Percentiles rank a stretch among this genome's conserved stretches.
phyloP scores from a whole-genome alignment of 2,329 filamentous ascomycete genomes.

The Myriosclerotinia duriaeana region DNA sequence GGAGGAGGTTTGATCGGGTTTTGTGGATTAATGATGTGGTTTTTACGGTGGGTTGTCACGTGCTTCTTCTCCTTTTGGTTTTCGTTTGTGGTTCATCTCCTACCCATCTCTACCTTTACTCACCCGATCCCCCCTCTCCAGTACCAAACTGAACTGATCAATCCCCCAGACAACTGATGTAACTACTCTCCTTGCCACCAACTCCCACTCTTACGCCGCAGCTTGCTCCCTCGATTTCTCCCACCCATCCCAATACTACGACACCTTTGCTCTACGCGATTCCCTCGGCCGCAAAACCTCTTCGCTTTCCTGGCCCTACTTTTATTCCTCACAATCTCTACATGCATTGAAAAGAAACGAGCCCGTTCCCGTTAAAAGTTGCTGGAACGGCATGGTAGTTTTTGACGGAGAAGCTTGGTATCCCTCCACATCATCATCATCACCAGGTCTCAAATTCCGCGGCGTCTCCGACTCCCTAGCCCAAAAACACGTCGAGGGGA shows the following conservation, averaged over 20 bases:
- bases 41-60: constrained; percentile 49
- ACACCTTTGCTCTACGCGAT: constrained; percentile 62
- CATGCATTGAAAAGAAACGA: constrained; percentile 52
- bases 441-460: constrained; percentile 57
- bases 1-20: constrained; percentile 50
- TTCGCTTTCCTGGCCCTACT: constrained; percentile 59
- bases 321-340: constrained; percentile 51
- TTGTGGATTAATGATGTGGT: constrained; percentile 63
- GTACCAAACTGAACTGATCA: not conserved
- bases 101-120: no score
- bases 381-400: constrained; percentile 56
- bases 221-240: constrained; percentile 62
- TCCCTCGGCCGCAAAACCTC: constrained; percentile 43
- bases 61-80: not conserved
- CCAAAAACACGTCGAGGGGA: constrained; percentile 65
- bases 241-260: constrained; percentile 56
- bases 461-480: constrained; percentile 62
- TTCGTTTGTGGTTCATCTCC: not conserved
- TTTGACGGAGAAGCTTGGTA: constrained; percentile 59
- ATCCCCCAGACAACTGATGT: constrained; percentile 52
- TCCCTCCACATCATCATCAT: not conserved
- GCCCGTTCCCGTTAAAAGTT: constrained; percentile 53
- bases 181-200: constrained; percentile 54
- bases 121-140: not conserved
- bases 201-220: constrained; percentile 56